phyloP scores from a whole-genome alignment of 2,329 filamentous ascomycete species.

The Alternaria conjuncta region DNA sequence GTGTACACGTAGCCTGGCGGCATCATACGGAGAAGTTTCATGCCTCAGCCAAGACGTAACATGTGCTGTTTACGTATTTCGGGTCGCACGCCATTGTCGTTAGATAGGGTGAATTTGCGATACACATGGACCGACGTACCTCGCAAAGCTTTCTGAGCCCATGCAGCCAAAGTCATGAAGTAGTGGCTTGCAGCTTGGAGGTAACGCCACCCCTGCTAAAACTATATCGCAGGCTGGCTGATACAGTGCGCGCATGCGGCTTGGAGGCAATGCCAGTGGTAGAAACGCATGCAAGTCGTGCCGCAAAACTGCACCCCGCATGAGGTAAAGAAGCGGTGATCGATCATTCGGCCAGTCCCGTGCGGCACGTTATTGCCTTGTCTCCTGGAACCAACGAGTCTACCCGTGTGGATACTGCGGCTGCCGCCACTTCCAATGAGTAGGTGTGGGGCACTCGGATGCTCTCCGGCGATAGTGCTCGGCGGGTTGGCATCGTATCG shows the following conservation, averaged over 20 bases:
- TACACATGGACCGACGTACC: neutral
- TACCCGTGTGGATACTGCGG: neutral
- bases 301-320: constrained; percentile 32
- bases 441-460: constrained; percentile 17
- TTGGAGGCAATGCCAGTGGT: constrained; percentile 1
- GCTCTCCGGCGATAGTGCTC: constrained; percentile 24
- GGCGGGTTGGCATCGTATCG: constrained; percentile 11
- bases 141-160: neutral
- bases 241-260: neutral
- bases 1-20: neutral
- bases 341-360: constrained; percentile 36
- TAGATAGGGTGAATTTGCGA: neutral
- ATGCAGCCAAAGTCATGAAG: neutral
- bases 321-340: constrained; percentile 17
- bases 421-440: constrained; percentile 9
- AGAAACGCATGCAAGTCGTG: neutral
- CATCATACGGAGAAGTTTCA: neutral
- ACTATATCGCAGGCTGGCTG: neutral
- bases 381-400: constrained; percentile 17
- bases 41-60: neutral
- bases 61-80: neutral
- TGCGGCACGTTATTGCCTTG: constrained; percentile 17
- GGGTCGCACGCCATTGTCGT: neutral
- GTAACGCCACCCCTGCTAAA: neutral
- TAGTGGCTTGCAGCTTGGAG: neutral